Evolutionary conservation across 805 yeast species (phyloP).

Genomic region (Myxozyma monticola): DNA sequence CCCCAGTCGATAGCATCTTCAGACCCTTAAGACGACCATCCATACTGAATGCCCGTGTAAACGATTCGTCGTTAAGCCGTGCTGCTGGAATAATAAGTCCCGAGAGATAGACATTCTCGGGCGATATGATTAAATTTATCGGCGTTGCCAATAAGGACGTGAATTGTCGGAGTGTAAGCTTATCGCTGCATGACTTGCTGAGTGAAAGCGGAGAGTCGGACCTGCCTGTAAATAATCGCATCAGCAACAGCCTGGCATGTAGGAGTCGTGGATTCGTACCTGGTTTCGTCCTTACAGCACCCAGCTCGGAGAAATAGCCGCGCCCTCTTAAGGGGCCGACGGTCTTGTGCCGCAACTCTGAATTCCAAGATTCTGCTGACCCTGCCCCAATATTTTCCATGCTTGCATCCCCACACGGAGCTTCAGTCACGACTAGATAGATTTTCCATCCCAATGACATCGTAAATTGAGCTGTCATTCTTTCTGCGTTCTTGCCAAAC

Average conservation of each 20-base stretch:
- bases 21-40: slow-evolving; percentile 10
- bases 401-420: slow-evolving; percentile 92
- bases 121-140: slow-evolving; percentile 30
- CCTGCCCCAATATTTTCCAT: slow-evolving; percentile 47
- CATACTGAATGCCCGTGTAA: slow-evolving; percentile 38
- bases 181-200: slow-evolving; percentile 90
- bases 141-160: slow-evolving; percentile 40
- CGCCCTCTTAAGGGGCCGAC: slow-evolving; percentile 56
- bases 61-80: slow-evolving; percentile 30
- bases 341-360: slow-evolving; percentile 10
- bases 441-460: slow-evolving; percentile 47
- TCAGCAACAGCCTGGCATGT: no score
- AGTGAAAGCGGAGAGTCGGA: slow-evolving; percentile 67
- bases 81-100: slow-evolving; percentile 36
- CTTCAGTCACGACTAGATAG: slow-evolving; percentile 66
- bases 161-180: slow-evolving; percentile 62
- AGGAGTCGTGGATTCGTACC: no score
- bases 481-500: background rate
- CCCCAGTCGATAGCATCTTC: background rate
- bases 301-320: slow-evolving; percentile 53
- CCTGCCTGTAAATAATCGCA: slow-evolving; percentile 52
- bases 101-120: slow-evolving; percentile 33
- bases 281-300: slow-evolving; percentile 86
- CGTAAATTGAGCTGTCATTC: slow-evolving; percentile 33
- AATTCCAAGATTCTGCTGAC: slow-evolving; percentile 11